Evolutionary conservation across 768 basidiomycete genomes (phyloP).

Genomic region (Trametes maxima): DNA sequence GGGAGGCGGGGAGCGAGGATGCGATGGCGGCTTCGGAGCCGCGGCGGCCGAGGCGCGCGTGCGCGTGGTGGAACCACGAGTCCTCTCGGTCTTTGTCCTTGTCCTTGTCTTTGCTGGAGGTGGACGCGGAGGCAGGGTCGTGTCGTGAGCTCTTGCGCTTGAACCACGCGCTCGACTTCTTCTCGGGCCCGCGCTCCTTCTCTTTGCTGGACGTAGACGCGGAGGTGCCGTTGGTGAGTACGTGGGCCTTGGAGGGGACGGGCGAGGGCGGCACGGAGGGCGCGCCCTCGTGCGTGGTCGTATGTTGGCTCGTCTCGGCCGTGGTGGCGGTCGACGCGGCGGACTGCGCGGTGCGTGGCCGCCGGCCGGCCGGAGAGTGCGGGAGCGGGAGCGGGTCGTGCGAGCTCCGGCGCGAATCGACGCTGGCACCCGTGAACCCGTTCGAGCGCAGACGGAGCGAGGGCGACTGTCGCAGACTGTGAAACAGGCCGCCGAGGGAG

Average conservation of each 20-base stretch:
- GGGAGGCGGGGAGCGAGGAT: neutral
- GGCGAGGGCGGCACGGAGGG: conserved; percentile 19
- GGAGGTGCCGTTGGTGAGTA: conserved; percentile 32
- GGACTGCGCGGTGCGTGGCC: conserved; percentile 30
- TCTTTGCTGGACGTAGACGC: conserved; percentile 19
- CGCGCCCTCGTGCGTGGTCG: conserved; percentile 27
- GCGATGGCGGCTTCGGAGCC: conserved; percentile 17
- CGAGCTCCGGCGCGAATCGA: conserved; percentile 24
- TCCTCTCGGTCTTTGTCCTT: neutral
- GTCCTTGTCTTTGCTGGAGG: conserved; percentile 28
- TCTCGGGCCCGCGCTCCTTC: conserved; percentile 34
- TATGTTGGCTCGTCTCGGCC: conserved; percentile 32
- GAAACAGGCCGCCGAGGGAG: conserved; percentile 26
- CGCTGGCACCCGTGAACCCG: conserved; percentile 17
- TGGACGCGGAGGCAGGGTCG: conserved; percentile 1
- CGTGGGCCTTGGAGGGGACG: conserved; percentile 24
- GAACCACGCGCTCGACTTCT: conserved; percentile 54
- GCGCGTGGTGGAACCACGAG: neutral
- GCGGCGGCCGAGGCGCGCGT: neutral
- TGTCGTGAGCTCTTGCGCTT: conserved; percentile 51
- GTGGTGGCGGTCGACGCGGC: conserved; percentile 26
- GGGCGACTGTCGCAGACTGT: conserved; percentile 32
- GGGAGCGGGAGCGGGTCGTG: conserved; percentile 30
- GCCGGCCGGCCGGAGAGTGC: conserved; percentile 16
- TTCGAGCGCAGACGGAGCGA: conserved; percentile 30